Percentiles rank a stretch among this genome's conserved stretches.
Conservation (phyloP, 768 basidiomycete species). For the Tephrocybe sp. region DNA sequence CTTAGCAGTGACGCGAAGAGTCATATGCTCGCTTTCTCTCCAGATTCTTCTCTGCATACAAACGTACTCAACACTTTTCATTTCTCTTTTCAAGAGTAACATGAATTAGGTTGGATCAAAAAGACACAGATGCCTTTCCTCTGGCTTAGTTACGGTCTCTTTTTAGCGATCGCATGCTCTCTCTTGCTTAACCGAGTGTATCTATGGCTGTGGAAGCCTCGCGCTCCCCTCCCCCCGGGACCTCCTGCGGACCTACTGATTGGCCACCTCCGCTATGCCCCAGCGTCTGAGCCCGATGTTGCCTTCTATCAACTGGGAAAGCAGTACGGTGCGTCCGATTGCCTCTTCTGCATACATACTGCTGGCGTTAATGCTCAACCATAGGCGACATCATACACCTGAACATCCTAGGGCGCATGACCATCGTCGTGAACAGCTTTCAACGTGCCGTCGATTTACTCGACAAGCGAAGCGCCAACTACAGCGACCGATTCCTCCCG, state of each 20-base stretch:
- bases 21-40: too few species aligned
- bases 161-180: too few species aligned
- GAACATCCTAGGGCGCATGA: slow-evolving; percentile 23
- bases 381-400: slow-evolving; percentile 20
- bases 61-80: too few species aligned
- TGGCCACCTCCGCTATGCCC: slow-evolving; percentile 24
- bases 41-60: too few species aligned
- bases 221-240: slow-evolving; percentile 24
- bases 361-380: too few species aligned
- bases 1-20: too few species aligned
- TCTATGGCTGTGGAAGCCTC: too few species aligned
- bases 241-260: slow-evolving; percentile 26
- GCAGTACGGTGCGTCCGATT: slow-evolving; percentile 19
- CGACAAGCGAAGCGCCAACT: slow-evolving; percentile 13
- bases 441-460: slow-evolving; percentile 20
- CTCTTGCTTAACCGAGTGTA: too few species aligned
- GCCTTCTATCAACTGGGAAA: slow-evolving; percentile 22
- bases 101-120: too few species aligned
- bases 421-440: slow-evolving; percentile 21
- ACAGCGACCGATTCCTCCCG: slow-evolving; percentile 4
- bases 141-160: too few species aligned
- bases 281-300: slow-evolving; percentile 13
- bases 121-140: too few species aligned
- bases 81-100: too few species aligned
- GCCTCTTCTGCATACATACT: background rate